phyloP scores from a whole-genome alignment of 345 rosid species.

The Lumnitzera racemosa region DNA sequence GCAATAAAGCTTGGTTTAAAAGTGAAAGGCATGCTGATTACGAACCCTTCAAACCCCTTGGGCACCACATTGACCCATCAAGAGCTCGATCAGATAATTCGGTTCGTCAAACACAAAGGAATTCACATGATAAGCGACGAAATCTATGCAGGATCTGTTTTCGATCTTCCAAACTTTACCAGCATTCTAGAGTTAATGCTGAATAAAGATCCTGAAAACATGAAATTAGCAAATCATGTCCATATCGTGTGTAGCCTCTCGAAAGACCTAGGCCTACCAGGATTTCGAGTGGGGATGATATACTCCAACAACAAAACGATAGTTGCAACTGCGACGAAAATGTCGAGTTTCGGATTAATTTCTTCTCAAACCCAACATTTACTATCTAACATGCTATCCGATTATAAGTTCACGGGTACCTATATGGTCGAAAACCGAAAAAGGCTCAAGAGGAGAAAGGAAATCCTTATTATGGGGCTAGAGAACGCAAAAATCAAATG shows the following conservation, averaged over 20 bases:
- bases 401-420: slow-evolving; percentile 42
- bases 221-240: slow-evolving; percentile 31
- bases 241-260: slow-evolving; percentile 81
- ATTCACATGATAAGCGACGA: slow-evolving; percentile 78
- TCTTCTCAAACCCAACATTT: slow-evolving; percentile 81
- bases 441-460: slow-evolving; percentile 51
- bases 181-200: slow-evolving; percentile 47
- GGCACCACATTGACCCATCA: slow-evolving; percentile 59
- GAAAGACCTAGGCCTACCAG: slow-evolving; percentile 84
- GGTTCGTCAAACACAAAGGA: slow-evolving; percentile 32
- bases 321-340: slow-evolving; percentile 64
- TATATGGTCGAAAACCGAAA: slow-evolving; percentile 50
- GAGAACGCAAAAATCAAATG: slow-evolving; percentile 47
- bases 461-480: slow-evolving; percentile 45
- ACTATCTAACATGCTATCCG: slow-evolving; percentile 49
- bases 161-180: slow-evolving; percentile 42
- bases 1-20: slow-evolving; percentile 43
- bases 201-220: slow-evolving; percentile 22
- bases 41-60: slow-evolving; percentile 87
- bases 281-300: slow-evolving; percentile 78
- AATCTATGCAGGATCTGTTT: slow-evolving; percentile 72
- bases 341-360: slow-evolving; percentile 88
- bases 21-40: slow-evolving; percentile 65
- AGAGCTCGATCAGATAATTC: slow-evolving; percentile 49
- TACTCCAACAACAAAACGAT: slow-evolving; percentile 60